Conservation (phyloP, 1,139 yeast genomes). For the Zygosaccharomyces pseudobailii region DNA sequence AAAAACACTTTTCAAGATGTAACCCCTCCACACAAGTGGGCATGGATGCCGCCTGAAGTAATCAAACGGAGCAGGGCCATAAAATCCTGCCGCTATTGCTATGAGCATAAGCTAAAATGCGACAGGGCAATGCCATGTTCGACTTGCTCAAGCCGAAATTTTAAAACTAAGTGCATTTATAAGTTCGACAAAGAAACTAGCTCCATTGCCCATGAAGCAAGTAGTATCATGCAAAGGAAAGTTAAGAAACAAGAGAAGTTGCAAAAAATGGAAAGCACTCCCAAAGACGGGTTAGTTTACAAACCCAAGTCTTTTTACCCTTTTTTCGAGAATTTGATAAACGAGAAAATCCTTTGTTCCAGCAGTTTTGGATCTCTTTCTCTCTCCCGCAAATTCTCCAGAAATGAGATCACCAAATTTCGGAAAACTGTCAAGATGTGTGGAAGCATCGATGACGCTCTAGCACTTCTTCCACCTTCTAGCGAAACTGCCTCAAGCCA, state of each 20-base stretch:
- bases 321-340: slow-evolving; percentile 22
- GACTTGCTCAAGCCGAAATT: slow-evolving; percentile 14
- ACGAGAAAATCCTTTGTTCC: slow-evolving; percentile 19
- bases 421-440: slow-evolving; percentile 9
- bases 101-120: slow-evolving; percentile 26
- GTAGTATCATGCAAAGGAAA: not conserved
- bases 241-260: slow-evolving; percentile 1
- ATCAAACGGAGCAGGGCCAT: slow-evolving; percentile 25
- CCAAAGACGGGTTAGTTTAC: slow-evolving; percentile 11
- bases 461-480: slow-evolving; percentile 17
- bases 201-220: not conserved
- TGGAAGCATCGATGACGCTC: slow-evolving; percentile 16
- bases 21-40: not conserved
- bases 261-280: slow-evolving; percentile 7
- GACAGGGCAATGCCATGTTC: slow-evolving; percentile 23
- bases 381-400: slow-evolving; percentile 10
- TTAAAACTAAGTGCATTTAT: slow-evolving; percentile 17
- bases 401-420: slow-evolving; percentile 23
- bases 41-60: slow-evolving; percentile 10
- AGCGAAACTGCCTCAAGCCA: slow-evolving; percentile 14
- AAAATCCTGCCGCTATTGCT: slow-evolving; percentile 26
- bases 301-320: slow-evolving; percentile 25
- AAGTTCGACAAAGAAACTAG: slow-evolving; percentile 15
- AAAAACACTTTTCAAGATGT: not conserved
- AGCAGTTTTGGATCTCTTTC: slow-evolving; percentile 9